Percentiles rank a stretch among this genome's conserved stretches.
Conservation (phyloP, 2,329 filamentous ascomycete species). For the Geosmithia flava region DNA sequence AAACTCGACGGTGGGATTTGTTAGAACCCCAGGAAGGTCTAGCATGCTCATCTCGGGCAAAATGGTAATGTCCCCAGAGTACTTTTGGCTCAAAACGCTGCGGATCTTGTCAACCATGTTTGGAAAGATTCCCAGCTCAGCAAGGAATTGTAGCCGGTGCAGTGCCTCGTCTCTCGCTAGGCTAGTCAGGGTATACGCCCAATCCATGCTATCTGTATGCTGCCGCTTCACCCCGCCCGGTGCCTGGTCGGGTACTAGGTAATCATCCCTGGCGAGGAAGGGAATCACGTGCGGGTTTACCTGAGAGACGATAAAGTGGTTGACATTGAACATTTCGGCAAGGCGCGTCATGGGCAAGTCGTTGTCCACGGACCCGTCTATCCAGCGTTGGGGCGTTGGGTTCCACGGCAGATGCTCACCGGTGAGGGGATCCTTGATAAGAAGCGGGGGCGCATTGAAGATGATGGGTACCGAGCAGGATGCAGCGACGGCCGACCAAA, state of each 20-base stretch:
- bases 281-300: conserved; percentile 91
- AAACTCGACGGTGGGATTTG: conserved; percentile 76
- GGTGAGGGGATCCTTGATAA: conserved; percentile 76
- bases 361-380: conserved; percentile 90
- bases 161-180: conserved; percentile 70
- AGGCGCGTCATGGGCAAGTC: conserved; percentile 85
- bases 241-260: conserved; percentile 24
- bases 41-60: conserved; percentile 65
- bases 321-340: conserved; percentile 94
- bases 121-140: conserved; percentile 70
- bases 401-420: conserved; percentile 74
- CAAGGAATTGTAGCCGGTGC: conserved; percentile 68
- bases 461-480: conserved; percentile 87
- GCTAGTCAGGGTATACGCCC: conserved; percentile 55
- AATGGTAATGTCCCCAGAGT: conserved; percentile 92
- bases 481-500: conserved; percentile 93
- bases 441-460: conserved; percentile 66
- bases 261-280: conserved; percentile 67
- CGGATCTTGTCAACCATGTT: conserved; percentile 66
- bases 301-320: conserved; percentile 95
- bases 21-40: conserved; percentile 65
- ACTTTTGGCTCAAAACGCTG: conserved; percentile 78
- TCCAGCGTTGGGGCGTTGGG: conserved; percentile 72
- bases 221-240: conserved; percentile 11
- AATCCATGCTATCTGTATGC: conserved; percentile 30